phyloP scores from a whole-genome alignment of 73 alveolate species.

The Symbiodinium pilosum region DNA sequence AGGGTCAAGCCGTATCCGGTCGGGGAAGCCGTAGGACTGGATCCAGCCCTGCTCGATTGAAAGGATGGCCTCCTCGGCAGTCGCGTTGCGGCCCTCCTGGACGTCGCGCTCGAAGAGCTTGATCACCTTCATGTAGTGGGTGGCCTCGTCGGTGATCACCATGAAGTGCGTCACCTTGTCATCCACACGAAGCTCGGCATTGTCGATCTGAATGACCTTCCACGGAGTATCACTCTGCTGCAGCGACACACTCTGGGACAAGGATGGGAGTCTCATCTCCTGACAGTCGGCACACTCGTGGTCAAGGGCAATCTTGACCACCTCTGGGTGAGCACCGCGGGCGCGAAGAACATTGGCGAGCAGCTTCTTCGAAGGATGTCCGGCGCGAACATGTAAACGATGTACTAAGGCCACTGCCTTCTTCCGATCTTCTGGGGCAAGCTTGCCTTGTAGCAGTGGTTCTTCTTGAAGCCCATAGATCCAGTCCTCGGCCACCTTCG shows the following conservation, averaged over 20 bases:
- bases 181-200: neutral
- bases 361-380: slow-evolving; percentile 3
- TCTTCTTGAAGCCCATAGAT: neutral
- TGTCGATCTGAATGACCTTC: neutral
- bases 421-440: neutral
- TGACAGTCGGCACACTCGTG: neutral
- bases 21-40: neutral
- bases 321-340: neutral
- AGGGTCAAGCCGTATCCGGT: neutral
- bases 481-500: neutral
- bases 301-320: slow-evolving; percentile 14
- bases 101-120: neutral
- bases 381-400: neutral
- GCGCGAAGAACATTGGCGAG: neutral
- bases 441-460: neutral
- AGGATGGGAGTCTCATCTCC: neutral
- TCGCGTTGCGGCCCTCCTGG: neutral
- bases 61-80: neutral
- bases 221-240: neutral
- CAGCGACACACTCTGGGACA: neutral
- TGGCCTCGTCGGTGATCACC: neutral
- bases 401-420: neutral
- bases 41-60: neutral
- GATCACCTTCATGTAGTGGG: neutral
- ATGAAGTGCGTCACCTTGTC: neutral